Evolutionary conservation across 495 filamentous ascomycete genomes (phyloP).

Genomic region (Melanomma pulvis-pyrius): DNA sequence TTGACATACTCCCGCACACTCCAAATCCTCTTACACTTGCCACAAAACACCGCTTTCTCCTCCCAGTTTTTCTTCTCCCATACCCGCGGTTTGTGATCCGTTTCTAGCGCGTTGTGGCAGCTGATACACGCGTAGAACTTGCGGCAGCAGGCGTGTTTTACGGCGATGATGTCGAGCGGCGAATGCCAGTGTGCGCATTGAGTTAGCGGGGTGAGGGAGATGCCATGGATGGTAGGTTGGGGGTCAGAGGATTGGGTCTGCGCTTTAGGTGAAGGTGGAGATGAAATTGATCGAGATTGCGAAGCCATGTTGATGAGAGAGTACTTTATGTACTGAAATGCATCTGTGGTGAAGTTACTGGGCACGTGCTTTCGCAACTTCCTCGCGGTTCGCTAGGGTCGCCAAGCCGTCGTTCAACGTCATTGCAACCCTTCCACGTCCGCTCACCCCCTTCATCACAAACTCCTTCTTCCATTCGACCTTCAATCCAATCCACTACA

Average conservation of each 20-base stretch:
- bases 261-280: not conserved
- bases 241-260: not conserved
- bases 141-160: constrained; percentile 33
- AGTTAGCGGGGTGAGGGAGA: constrained; percentile 23
- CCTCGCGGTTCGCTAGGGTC: not conserved
- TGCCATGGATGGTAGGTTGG: constrained; percentile 20
- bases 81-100: not conserved
- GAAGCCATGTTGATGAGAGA: not conserved
- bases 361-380: not conserved
- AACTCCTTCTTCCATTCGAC: not conserved
- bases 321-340: not conserved
- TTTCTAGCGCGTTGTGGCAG: constrained; percentile 26
- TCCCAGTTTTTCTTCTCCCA: constrained; percentile 19
- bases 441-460: not conserved
- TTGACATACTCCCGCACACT: not conserved
- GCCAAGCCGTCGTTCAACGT: not conserved
- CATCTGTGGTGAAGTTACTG: not conserved
- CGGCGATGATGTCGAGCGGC: constrained; percentile 37
- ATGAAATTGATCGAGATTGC: not conserved
- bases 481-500: not conserved
- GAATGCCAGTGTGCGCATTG: constrained; percentile 33
- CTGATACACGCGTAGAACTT: constrained; percentile 37
- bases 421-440: too few relatives aligned
- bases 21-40: constrained; percentile 16
- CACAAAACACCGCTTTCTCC: constrained; percentile 32